Evolutionary conservation across 768 basidiomycete species (phyloP).

Genomic region (Inosperma sp.): DNA sequence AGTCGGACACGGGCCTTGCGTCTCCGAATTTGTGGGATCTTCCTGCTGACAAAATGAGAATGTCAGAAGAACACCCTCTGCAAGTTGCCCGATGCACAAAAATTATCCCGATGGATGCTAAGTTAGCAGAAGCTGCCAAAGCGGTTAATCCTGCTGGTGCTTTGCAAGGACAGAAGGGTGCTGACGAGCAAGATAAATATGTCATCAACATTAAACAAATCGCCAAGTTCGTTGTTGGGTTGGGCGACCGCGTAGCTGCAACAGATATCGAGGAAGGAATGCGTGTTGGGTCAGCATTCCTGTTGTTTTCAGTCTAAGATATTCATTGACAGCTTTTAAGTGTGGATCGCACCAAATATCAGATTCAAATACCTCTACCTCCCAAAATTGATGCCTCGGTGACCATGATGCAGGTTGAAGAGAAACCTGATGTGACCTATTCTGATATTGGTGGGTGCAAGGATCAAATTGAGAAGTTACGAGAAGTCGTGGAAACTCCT

Average conservation of each 20-base stretch:
- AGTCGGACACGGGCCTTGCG: conserved; percentile 96
- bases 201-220: conserved; percentile 99
- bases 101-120: conserved; percentile 82
- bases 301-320: not conserved
- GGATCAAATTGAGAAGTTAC: conserved; percentile 97
- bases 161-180: conserved; percentile 86
- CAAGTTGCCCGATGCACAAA: conserved; percentile 99
- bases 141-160: conserved; percentile 76
- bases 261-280: conserved; percentile 99
- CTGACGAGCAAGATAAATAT: conserved; percentile 98
- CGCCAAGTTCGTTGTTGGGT: conserved; percentile 97
- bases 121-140: conserved; percentile 71
- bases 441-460: conserved; percentile 98
- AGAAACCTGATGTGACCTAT: conserved; percentile 97
- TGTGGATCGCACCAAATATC: conserved; percentile 94
- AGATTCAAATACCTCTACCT: conserved; percentile 96
- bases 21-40: conserved; percentile 98
- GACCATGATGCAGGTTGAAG: conserved; percentile 99
- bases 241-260: conserved; percentile 93
- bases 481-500: conserved; percentile 97
- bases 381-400: conserved; percentile 99
- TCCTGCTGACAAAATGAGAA: conserved; percentile 85
- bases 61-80: conserved; percentile 87
- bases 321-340: conserved; percentile 39
- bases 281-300: conserved; percentile 87